Evolutionary conservation across 2,329 filamentous ascomycete species (phyloP).

Genomic region (Davidsoniella neocaledoniae): DNA sequence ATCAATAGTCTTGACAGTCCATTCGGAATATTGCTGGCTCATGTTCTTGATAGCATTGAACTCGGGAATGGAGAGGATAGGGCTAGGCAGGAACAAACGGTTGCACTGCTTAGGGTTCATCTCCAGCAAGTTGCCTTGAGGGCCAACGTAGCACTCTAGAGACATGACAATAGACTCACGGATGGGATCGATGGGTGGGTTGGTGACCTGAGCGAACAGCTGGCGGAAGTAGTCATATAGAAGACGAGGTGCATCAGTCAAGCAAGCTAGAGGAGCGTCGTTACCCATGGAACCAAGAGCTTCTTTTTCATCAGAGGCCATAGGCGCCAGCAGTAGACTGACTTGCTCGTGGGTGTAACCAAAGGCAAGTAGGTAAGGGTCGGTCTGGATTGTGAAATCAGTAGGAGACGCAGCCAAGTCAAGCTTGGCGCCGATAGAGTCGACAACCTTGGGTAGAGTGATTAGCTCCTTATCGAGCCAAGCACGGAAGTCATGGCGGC

Average conservation of each 20-base stretch:
- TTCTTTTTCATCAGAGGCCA: slow-evolving; percentile 96
- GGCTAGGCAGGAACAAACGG: slow-evolving; percentile 70
- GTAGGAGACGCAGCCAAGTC: slow-evolving; percentile 54
- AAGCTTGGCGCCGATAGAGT: slow-evolving; percentile 40
- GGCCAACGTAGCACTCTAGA: slow-evolving; percentile 86
- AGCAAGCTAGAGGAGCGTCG: slow-evolving; percentile 78
- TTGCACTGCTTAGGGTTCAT: slow-evolving; percentile 85
- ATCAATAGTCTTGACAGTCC: slow-evolving; percentile 82
- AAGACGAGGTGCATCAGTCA: slow-evolving; percentile 75
- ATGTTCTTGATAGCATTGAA: slow-evolving; percentile 80
- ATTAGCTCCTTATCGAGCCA: slow-evolving; percentile 82
- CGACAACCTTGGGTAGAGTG: slow-evolving; percentile 58
- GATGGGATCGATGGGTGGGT: slow-evolving; percentile 93
- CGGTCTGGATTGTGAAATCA: slow-evolving; percentile 58
- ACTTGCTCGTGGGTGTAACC: slow-evolving; percentile 95
- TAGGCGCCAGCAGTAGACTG: slow-evolving; percentile 75
- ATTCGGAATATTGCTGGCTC: slow-evolving; percentile 51
- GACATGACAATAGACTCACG: slow-evolving; percentile 98
- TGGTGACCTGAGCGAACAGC: slow-evolving; percentile 94
- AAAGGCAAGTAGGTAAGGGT: slow-evolving; percentile 69
- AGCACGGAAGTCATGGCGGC: slow-evolving; percentile 67
- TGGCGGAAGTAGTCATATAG: slow-evolving; percentile 96
- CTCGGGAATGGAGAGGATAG: slow-evolving; percentile 75
- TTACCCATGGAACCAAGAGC: slow-evolving; percentile 96
- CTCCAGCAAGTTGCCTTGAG: slow-evolving; percentile 85